Evolutionary conservation across 2,329 filamentous ascomycete species (phyloP).

Genomic region (Alternaria triticimaculans): DNA sequence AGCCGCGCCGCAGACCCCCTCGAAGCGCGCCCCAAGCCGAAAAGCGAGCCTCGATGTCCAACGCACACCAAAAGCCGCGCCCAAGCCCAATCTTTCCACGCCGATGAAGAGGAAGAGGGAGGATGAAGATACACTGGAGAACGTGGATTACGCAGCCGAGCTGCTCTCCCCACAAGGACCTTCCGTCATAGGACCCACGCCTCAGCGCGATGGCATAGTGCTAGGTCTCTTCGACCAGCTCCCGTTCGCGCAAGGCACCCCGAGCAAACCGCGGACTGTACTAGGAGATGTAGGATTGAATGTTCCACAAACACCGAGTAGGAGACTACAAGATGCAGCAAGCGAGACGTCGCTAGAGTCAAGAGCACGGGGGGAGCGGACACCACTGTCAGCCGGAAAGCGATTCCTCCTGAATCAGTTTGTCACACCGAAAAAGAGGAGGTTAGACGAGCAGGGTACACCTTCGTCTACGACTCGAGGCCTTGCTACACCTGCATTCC

Average conservation of each 20-base stretch:
- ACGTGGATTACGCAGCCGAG: constrained; percentile 16
- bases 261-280: constrained; percentile 44
- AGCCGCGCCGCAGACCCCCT: constrained; percentile 40
- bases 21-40: constrained; percentile 35
- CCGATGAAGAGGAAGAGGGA: constrained; percentile 43
- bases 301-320: constrained; percentile 50
- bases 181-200: constrained; percentile 72
- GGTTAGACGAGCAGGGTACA: constrained; percentile 48
- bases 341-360: constrained; percentile 39
- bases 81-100: constrained; percentile 27
- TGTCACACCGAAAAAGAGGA: constrained; percentile 63
- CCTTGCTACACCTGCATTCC: constrained; percentile 74
- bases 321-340: constrained; percentile 29
- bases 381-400: constrained; percentile 64
- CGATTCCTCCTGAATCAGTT: constrained; percentile 68
- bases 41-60: constrained; percentile 27
- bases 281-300: constrained; percentile 41
- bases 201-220: constrained; percentile 78
- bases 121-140: constrained; percentile 24
- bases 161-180: constrained; percentile 42
- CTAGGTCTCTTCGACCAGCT: constrained; percentile 79
- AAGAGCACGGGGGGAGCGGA: constrained; percentile 47
- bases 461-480: constrained; percentile 44
- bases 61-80: constrained; percentile 35
- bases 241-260: constrained; percentile 54